Conservation (phyloP, 2,329 filamentous ascomycete species). For the Shiraia bambusicola region DNA sequence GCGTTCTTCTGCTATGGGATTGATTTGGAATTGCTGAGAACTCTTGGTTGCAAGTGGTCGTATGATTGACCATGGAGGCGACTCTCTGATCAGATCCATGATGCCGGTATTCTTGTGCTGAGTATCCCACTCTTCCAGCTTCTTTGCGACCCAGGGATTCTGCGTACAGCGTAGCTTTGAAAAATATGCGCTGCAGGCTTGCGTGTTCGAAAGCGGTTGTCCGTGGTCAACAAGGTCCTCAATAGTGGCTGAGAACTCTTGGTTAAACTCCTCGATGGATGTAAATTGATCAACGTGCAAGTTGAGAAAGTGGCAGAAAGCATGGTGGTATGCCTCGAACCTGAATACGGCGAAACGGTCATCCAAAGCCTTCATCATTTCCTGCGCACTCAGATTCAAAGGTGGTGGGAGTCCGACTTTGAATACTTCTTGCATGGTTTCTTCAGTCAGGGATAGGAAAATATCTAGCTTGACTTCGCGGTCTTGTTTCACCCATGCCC, state of each 20-base stretch:
- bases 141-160: constrained; percentile 40
- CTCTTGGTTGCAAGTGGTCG: constrained; percentile 25
- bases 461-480: constrained; percentile 42
- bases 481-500: constrained; percentile 39
- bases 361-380: constrained; percentile 38
- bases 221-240: constrained; percentile 40
- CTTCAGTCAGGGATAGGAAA: constrained; percentile 40
- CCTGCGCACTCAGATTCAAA: constrained; percentile 30
- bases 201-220: constrained; percentile 34
- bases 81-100: constrained; percentile 32
- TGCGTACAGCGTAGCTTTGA: constrained; percentile 42
- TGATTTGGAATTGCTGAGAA: constrained; percentile 17
- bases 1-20: constrained; percentile 26
- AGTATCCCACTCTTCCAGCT: constrained; percentile 36
- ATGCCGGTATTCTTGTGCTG: constrained; percentile 22
- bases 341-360: constrained; percentile 29
- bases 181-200: constrained; percentile 43
- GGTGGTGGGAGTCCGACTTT: constrained; percentile 40
- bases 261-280: constrained; percentile 38
- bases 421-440: constrained; percentile 42
- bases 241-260: constrained; percentile 34
- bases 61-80: constrained; percentile 35
- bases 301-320: constrained; percentile 42
- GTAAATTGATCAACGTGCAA: constrained; percentile 39
- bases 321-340: constrained; percentile 41